Evolutionary conservation across 257 asterid species (phyloP), one percentile per base, ranked within the genome.

Genomic region (Ilex aquifolium): DNA sequence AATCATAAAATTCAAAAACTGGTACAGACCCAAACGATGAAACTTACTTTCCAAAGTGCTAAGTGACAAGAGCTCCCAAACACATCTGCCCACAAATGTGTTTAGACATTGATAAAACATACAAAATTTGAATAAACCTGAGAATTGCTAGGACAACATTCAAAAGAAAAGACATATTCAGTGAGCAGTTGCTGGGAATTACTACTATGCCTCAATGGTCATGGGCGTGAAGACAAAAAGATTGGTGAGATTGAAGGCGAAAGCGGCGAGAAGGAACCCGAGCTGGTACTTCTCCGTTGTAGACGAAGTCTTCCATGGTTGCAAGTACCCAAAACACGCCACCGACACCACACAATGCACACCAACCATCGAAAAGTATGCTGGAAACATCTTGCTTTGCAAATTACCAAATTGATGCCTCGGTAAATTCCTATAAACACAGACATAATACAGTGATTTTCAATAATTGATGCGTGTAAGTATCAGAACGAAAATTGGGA

Each of bases 381-480:
- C 99, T 32, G 99, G 99, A 73, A 93, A 93, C 99, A 93, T 93
- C 86, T 93, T 93, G 82, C 95, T 78, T 73, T 89, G 97, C 80
- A 92, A 61, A 62, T 92, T 92, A 65, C 99, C 99, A 64, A 92
- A 92, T 60, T 85, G 95, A 83, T 92, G 98, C 85, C 98, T 83
- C 12, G 99, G 97, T 65, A 90, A 72, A 81, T 90, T 87, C 82
- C 97, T 93, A 61, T 31, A 64, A 7, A 16, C 71, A 64, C 15
- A 3, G 9, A 42, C 46, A 42, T 2, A 8, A 2, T 46, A 46
- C 2, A 46, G 51, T 46, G 3, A 46, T 46, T 10, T 46, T 46
- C 4, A 13, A 42, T 42, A 42, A 42, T 5, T 4, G 46, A 42
- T 5, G 46, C 5, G 7, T 4, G 10, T 42, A 4, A 42, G 46